A percentile compares a stretch with the other conserved stretches of the same genome.
These are phyloP conservation scores for Pichia thaimueangensis DNA, from an alignment of 805 yeast genomes.

Conservation along the genomic window DNA sequence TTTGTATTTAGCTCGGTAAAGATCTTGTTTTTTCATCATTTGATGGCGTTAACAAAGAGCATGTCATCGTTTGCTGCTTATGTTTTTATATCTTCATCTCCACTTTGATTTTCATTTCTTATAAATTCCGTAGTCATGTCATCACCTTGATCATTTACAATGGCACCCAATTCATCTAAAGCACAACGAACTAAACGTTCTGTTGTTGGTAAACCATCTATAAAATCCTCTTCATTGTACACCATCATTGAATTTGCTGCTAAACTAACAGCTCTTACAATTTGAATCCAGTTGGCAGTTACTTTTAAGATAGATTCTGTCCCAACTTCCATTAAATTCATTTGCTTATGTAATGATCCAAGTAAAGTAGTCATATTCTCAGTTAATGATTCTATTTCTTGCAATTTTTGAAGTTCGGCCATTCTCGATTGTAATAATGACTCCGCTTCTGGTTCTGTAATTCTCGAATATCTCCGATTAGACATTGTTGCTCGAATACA, in stretches of 20 bases:
- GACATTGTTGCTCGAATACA: conserved; percentile 8
- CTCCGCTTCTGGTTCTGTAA: conserved; percentile 17
- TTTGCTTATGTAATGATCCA: conserved; percentile 40
- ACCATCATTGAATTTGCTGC: conserved; percentile 49
- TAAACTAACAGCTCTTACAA: conserved; percentile 52
- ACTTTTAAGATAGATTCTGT: conserved; percentile 54
- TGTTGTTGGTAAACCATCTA: conserved; percentile 44
- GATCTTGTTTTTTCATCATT: too few species aligned
- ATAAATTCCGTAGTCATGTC: too few species aligned
- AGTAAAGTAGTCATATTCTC: conserved; percentile 39
- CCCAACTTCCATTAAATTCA: conserved; percentile 48
- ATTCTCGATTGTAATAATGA: conserved; percentile 23
- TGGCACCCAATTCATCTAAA: conserved; percentile 35
- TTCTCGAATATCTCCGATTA: conserved; percentile 11
- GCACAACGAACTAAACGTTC: conserved; percentile 59
- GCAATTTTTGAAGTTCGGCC: conserved; percentile 45
- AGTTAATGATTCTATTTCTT: conserved; percentile 42
- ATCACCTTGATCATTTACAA: conserved; percentile 15
- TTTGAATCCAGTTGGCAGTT: conserved; percentile 60
- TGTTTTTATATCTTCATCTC: too few species aligned
- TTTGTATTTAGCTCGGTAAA: too few species aligned
- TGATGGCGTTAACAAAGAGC: too few species aligned
- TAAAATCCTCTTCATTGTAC: conserved; percentile 38
- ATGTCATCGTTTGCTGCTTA: too few species aligned
- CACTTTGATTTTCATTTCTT: too few species aligned